Evolutionary conservation across 495 filamentous ascomycete species (phyloP), one percentile per base, ranked within the genome.

Genomic region (Penicillium coprophilum): DNA sequence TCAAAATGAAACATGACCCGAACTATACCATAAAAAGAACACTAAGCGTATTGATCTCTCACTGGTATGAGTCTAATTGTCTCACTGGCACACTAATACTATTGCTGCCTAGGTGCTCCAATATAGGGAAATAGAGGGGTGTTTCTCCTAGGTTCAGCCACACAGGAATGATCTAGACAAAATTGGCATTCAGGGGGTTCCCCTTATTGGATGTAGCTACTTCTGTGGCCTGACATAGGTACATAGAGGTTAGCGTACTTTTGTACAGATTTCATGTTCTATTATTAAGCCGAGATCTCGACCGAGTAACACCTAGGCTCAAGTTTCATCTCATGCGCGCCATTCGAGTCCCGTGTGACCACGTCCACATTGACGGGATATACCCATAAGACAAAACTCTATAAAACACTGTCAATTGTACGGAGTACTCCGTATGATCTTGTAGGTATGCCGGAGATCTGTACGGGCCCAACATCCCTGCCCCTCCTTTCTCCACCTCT

Each of bases 401-500:
- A 34, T 3, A 15, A 45, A 21, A 44, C 15, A 27, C n/a, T 47
- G 27, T 47, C 31, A 13, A 49, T 32, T 13, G 17, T 50, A 49
- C 30, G 9, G 1, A 3, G 40, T 54, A 34, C 23, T 58, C 39
- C 36, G 45, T 60, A 40, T 24, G n/a, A n/a, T n/a, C n/a, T n/a
- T n/a, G n/a, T n/a, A n/a, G n/a, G 20, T 50, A 24, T 47, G 28
- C 19, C 51, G 41, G 51, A 54, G 40, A 46, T 54, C 51, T 53
- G 51, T 54, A 54, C 51, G 51, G 50, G 24, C 50, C 50, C 41
- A 55, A 51, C 23, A 47, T 62, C 62, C 58, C 47, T 60, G 62
- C 60, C 66, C 61, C 56, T 62, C 54, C 39, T 66, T 66, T 54
- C 60, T 66, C 67, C 67, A 69, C 67, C 66, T 43, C 38, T 68